Percentiles rank a stretch among this genome's conserved stretches.
These are phyloP conservation scores for Akanthomyces muscarius DNA, from an alignment of 2,329 filamentous ascomycete genomes.

Conservation along the genomic window DNA sequence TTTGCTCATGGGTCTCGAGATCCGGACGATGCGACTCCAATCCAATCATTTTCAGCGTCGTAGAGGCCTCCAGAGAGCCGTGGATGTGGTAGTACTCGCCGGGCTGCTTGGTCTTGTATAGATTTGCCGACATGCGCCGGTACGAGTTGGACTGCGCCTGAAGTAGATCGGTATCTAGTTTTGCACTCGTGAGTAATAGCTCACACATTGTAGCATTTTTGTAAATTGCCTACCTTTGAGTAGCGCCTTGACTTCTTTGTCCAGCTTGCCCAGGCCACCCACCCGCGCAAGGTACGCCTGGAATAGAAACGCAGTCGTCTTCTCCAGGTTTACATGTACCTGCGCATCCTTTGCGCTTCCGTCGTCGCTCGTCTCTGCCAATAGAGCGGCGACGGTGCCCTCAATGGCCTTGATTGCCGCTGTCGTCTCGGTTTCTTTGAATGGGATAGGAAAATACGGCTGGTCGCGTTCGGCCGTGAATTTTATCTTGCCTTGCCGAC, in stretches of 20 bases:
- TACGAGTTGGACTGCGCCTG: conserved; percentile 68
- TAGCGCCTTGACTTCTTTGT: conserved; percentile 30
- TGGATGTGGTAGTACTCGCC: conserved; percentile 73
- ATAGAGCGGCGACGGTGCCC: conserved; percentile 29
- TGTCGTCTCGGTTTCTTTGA: conserved; percentile 43
- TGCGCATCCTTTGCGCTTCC: conserved; percentile 15
- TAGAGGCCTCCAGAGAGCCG: conserved; percentile 67
- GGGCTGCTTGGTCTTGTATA: conserved; percentile 63
- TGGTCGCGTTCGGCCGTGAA: conserved; percentile 34
- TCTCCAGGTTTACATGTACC: conserved; percentile 34
- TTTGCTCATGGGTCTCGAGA: conserved; percentile 55
- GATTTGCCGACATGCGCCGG: conserved; percentile 66
- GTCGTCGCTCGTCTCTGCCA: conserved; percentile 28
- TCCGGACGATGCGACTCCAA: conserved; percentile 58
- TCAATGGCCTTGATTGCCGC: conserved; percentile 44
- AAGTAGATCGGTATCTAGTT: conserved; percentile 65
- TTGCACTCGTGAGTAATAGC: background rate
- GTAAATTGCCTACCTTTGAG: conserved; percentile 27
- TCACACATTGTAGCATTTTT: background rate
- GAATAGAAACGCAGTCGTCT: conserved; percentile 41
- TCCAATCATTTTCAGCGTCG: conserved; percentile 66
- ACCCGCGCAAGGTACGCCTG: conserved; percentile 35
- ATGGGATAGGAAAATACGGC: conserved; percentile 44
- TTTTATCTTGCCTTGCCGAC: conserved; percentile 25
- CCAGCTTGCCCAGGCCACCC: conserved; percentile 36